A percentile compares a stretch with the other conserved stretches of the same genome.
phyloP scores from a whole-genome alignment of 352 stramenopile species.

The Globisporangium splendens region DNA sequence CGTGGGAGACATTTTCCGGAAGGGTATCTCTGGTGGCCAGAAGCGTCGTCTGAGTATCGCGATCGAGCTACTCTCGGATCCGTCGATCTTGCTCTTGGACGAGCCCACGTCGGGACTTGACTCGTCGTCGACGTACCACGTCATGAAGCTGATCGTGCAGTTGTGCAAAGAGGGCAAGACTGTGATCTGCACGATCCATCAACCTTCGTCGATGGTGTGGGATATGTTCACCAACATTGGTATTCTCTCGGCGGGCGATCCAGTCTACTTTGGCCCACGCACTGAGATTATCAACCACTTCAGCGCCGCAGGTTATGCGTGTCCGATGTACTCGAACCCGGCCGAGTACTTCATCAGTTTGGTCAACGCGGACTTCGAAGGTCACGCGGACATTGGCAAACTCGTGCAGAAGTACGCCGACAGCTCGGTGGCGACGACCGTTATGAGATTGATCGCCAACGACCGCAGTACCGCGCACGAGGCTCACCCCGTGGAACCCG shows the following conservation, averaged over 20 bases:
- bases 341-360: conserved; percentile 66
- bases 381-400: conserved; percentile 23
- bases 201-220: conserved; percentile 75
- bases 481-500: conserved; percentile 30
- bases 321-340: conserved; percentile 64
- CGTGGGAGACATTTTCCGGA: conserved; percentile 83
- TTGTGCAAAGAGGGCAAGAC: conserved; percentile 55
- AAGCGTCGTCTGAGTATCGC: conserved; percentile 91
- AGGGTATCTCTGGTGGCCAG: conserved; percentile 86
- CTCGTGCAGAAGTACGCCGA: conserved; percentile 32
- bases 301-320: conserved; percentile 41
- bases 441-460: conserved; percentile 24
- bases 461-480: conserved; percentile 29
- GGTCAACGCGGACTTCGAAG: conserved; percentile 59
- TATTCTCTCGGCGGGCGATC: conserved; percentile 66
- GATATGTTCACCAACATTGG: conserved; percentile 66
- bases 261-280: conserved; percentile 87
- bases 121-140: conserved; percentile 77
- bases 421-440: conserved; percentile 24
- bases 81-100: conserved; percentile 94
- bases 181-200: conserved; percentile 82
- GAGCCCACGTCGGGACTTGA: conserved; percentile 93
- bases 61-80: conserved; percentile 91
- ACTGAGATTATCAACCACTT: conserved; percentile 48
- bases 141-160: conserved; percentile 77